A percentile compares a stretch with the other conserved stretches of the same genome.
These are phyloP conservation scores for Tieghemostelium lacteum DNA, from an alignment of 78 protist genomes.

Conservation along the genomic window DNA sequence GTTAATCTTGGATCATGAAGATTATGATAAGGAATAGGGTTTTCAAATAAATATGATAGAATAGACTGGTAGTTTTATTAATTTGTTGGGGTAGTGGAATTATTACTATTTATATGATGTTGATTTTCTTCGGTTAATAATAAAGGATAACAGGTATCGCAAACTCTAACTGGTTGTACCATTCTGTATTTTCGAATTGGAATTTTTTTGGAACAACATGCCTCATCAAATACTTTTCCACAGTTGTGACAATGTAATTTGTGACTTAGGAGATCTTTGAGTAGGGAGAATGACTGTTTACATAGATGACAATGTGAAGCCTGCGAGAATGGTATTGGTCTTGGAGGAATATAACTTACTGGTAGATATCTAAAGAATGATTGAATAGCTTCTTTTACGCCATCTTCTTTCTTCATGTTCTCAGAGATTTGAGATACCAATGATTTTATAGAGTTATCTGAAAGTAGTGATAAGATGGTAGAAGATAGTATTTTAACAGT, in stretches of 20 bases:
- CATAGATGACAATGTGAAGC: constrained; percentile 12
- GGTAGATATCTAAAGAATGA: constrained; percentile 35
- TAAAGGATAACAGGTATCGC: constrained; percentile 14
- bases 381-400: constrained; percentile 25
- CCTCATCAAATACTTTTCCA: constrained; percentile 54
- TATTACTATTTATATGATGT: too few relatives aligned
- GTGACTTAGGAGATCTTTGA: constrained; percentile 2
- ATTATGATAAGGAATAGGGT: too few relatives aligned
- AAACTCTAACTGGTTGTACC: constrained; percentile 28
- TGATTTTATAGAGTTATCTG: background rate
- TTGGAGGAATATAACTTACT: constrained; percentile 45
- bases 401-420: constrained; percentile 26
- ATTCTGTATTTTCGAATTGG: constrained; percentile 42
- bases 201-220: constrained; percentile 1
- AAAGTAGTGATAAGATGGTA: background rate
- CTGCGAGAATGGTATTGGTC: constrained; percentile 1
- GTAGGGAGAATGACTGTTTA: constrained; percentile 31
- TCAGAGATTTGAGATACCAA: constrained; percentile 1
- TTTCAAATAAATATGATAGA: too few relatives aligned
- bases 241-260: constrained; percentile 35
- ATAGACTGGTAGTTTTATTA: too few relatives aligned
- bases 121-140: background rate
- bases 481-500: constrained; percentile 12
- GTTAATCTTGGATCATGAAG: too few relatives aligned
- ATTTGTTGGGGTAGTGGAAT: too few relatives aligned